A percentile compares a stretch with the other conserved stretches of the same genome.
These are phyloP conservation scores for Fraxinus floribunda DNA, from an alignment of 305 asterid species.

Conservation along the genomic window DNA sequence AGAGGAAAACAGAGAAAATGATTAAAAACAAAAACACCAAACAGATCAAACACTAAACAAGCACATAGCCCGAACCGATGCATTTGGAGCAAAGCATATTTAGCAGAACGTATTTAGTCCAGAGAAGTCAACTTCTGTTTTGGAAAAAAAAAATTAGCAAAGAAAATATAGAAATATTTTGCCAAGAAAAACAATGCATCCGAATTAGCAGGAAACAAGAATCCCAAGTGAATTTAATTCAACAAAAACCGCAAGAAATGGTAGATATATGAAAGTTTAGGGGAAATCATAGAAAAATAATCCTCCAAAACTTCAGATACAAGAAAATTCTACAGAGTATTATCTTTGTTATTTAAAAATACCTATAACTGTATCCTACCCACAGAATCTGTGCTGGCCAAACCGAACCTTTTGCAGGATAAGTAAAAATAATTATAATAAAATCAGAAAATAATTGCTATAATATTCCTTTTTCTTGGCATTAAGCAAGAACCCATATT, in stretches of 20 bases:
- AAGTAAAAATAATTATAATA: conserved; percentile 24
- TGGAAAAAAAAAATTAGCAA: not conserved
- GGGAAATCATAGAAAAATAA: conserved; percentile 18
- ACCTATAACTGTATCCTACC: conserved; percentile 18
- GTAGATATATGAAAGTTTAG: conserved; percentile 4
- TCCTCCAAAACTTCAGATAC: not conserved
- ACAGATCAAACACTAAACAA: not conserved
- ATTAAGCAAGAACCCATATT: conserved; percentile 28
- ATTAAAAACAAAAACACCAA: not conserved
- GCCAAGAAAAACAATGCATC: not conserved
- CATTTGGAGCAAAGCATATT: not conserved
- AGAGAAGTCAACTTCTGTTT: not conserved
- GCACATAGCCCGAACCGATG: not conserved
- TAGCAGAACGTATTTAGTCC: not conserved
- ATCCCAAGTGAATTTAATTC: not conserved
- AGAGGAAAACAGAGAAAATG: not conserved
- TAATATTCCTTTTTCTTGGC: conserved; percentile 30
- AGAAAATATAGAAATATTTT: not conserved
- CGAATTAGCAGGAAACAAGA: not conserved
- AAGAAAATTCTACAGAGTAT: not conserved
- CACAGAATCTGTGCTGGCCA: conserved; percentile 21
- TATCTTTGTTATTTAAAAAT: conserved; percentile 8
- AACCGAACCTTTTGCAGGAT: conserved; percentile 29
- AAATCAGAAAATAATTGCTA: conserved; percentile 26
- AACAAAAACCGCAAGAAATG: conserved; percentile 6